Evolutionary conservation across 164 flowering plant genomes (phyloP), one percentile per base, ranked within the genome.

Genomic region (Umbilicus rupestris): DNA sequence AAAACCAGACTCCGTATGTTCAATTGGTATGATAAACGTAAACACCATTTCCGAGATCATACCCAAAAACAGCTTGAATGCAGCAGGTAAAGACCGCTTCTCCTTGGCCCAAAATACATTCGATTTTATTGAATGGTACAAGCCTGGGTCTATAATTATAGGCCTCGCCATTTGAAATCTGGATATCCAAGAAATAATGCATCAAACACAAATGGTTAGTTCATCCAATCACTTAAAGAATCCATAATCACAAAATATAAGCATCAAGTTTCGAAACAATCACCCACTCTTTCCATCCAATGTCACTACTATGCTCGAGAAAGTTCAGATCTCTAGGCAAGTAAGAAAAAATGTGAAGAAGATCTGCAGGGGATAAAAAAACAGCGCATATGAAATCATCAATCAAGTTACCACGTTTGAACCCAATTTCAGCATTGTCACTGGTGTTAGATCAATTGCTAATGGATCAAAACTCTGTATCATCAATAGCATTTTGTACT

Each of bases 271-370:
- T 5, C 62, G 39, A 44, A 33, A 71, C 63, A 65, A 63, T n/a
- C 35, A 28, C 96, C 87, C 75, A 93, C 98, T 90, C 95, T 84
- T 89, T 94, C 96, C 91, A 89, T 44, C 92, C 92, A 67, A 90
- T 74, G 59, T 75, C 71, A 71, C 96, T 89, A 7, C 89, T 79
- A 74, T 93, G 98, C 79, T 90, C 96, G 39, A 93, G 68, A 76
- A 93, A 93, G 76, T 93, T 93, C 71, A 90, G 76, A 75, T 89
- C 90, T 74, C 87, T 82, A 15, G 92, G 92, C 78, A 93, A 77
- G 78, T 79, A 86, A 2, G 96, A 90, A 74, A 93, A 87, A 57
- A 86, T 78, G 72, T 93, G 94, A 66, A 93, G 73, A 24, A 90
- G 71, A 78, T 90, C 98, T 93, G 88, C 60, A 26, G 71, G 41